Evolutionary conservation across 1,284 basidiomycete genomes (phyloP).

Genomic region (Ustilago crameri): DNA sequence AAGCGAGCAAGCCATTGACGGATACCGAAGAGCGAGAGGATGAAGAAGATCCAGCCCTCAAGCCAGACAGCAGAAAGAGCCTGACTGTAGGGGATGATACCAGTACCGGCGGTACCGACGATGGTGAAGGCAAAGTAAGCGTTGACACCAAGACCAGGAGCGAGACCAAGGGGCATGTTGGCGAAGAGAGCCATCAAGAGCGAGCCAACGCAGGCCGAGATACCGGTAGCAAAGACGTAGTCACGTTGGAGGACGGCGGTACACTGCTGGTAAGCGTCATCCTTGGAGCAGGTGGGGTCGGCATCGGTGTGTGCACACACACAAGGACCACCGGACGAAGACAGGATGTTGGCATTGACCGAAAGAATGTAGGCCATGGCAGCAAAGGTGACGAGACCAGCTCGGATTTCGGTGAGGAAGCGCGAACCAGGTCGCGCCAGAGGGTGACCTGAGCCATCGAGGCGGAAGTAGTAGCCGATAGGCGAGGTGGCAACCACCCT

Average conservation of each 20-base stretch:
- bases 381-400: conserved; percentile 65
- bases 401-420: conserved; percentile 71
- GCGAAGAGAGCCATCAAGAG: conserved; percentile 84
- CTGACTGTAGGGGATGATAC: conserved; percentile 80
- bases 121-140: conserved; percentile 91
- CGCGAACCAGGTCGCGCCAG: conserved; percentile 79
- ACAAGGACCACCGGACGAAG: conserved; percentile 82
- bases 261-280: conserved; percentile 73
- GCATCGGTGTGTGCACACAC: conserved; percentile 73
- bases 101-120: conserved; percentile 82
- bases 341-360: conserved; percentile 75
- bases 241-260: conserved; percentile 49
- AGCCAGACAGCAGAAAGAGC: conserved; percentile 83
- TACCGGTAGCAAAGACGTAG: conserved; percentile 75
- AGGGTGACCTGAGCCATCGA: conserved; percentile 83
- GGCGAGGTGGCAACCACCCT: conserved; percentile 75
- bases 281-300: conserved; percentile 71
- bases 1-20: conserved; percentile 89
- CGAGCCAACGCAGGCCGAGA: conserved; percentile 79
- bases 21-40: conserved; percentile 83
- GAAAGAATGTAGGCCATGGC: conserved; percentile 73
- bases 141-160: conserved; percentile 74
- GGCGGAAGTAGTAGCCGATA: conserved; percentile 82
- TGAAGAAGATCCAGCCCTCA: conserved; percentile 82
- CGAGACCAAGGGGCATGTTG: conserved; percentile 81